Conservation (phyloP, 73 alveolate species). For the Blepharisma japonicum region DNA sequence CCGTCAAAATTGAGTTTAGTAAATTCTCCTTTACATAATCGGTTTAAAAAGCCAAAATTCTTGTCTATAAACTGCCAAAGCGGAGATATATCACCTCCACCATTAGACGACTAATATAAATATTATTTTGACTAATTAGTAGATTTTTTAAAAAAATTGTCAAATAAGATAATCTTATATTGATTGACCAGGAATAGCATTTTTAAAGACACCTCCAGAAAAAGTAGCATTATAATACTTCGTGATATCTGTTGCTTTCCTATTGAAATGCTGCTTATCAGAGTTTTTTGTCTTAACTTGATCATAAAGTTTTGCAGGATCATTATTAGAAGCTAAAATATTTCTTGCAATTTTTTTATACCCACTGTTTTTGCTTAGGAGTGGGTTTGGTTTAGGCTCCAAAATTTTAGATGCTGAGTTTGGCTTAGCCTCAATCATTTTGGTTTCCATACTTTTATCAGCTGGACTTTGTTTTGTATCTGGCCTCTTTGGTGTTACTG, state of each 20-base stretch:
- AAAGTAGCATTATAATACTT: conserved; percentile 8
- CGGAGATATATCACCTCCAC: conserved; percentile 18
- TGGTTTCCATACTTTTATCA: not conserved
- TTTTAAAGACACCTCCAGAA: conserved; percentile 14
- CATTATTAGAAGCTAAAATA: no score
- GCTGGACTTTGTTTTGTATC: not conserved
- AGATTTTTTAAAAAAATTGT: no score
- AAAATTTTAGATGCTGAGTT: not conserved
- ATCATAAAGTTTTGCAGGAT: no score
- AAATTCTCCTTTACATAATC: not conserved
- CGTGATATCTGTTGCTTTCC: conserved; percentile 9
- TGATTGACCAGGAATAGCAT: conserved; percentile 25
- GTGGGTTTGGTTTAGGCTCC: no score
- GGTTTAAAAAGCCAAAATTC: not conserved
- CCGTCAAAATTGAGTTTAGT: not conserved
- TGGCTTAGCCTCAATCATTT: not conserved
- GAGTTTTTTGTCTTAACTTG: no score
- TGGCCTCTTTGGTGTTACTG: not conserved
- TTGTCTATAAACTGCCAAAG: not conserved
- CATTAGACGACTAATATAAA: not conserved
- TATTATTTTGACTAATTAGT: no score
- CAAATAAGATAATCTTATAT: not conserved
- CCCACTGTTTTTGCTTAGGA: no score
- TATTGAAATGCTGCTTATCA: not conserved
- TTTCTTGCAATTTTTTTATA: no score